Evolutionary conservation across 1,284 basidiomycete genomes (phyloP), one percentile per base, ranked within the genome.

Genomic region (Cryptococcus jaspeensis): DNA sequence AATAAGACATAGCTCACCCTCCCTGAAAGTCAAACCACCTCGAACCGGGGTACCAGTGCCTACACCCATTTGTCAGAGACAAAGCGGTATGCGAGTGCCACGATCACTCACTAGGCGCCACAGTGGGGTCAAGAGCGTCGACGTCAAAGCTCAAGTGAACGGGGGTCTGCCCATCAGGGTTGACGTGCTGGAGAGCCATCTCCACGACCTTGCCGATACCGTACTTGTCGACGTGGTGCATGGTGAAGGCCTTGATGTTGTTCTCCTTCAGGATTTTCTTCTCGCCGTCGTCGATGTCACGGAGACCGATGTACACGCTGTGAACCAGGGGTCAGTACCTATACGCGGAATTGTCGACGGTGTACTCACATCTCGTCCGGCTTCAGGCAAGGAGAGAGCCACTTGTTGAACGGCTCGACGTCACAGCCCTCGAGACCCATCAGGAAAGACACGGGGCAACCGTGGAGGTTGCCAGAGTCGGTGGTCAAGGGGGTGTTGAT

Each of bases 71-170:
- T 38, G 48, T 42, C 16, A 15, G 11, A 50, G 15, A 6, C 12
- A 8, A n/a, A 52, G 13, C 18, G 37, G 7, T 18, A 18, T 47
- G 7, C 36, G 22, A 40, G 22, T 46, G 28, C 52, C 12, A 18
- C 12, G 16, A 18, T 8, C 12, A 69, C 72, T 64, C 46, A 74
- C 89, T 91, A 2, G 94, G 95, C 22, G 96, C 94, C 45, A 98
- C 94, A 22, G 84, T 85, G 3, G 94, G 94, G 78, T 98, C 95
- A 53, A 93, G 79, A 13, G 92, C 92, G 72, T 98, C 96, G 37
- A 99, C 93, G 75, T 99, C 95, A 74, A 98, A 99, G 74, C 88
- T 92, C 58, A 99, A 80, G 80, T 99, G 96, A 64, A 98, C 90
- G 16, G 96, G 96, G 42, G 84, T 81, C 62, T 88, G 83, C 61